Evolutionary conservation across 352 stramenopile genomes (phyloP).

Genomic region (Elongisporangium anandrum): DNA sequence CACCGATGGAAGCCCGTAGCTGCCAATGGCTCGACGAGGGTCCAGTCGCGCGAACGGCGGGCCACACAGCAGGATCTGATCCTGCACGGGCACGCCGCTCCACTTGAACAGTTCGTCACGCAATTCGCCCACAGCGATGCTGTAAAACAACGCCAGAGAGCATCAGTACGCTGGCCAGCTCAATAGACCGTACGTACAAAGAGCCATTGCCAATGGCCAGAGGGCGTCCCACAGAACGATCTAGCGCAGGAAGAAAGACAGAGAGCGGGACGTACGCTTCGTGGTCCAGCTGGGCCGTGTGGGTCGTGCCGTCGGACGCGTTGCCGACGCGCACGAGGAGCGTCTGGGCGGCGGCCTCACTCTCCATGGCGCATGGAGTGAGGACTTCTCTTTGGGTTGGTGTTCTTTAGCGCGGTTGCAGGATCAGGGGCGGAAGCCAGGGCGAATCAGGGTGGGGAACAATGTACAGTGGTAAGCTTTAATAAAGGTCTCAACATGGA

Average conservation of each 20-base stretch:
- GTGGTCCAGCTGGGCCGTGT: conserved; percentile 12
- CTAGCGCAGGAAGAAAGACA: not conserved
- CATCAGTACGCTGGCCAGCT: not conserved
- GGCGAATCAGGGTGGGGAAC: not conserved
- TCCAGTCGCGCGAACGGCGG: conserved; percentile 77
- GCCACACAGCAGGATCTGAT: conserved; percentile 80
- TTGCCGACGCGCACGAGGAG: conserved; percentile 17
- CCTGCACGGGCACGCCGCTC: conserved; percentile 52
- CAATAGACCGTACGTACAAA: too few species aligned
- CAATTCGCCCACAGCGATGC: conserved; percentile 63
- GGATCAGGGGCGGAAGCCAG: not conserved
- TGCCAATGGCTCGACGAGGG: conserved; percentile 55
- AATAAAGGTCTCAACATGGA: not conserved
- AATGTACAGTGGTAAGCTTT: not conserved
- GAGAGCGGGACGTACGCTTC: not conserved
- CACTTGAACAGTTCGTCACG: conserved; percentile 49
- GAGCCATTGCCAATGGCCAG: too few species aligned
- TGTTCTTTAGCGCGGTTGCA: not conserved
- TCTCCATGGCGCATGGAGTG: not conserved
- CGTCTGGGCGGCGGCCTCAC: not conserved
- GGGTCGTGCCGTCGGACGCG: conserved; percentile 18
- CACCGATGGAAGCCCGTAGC: conserved; percentile 62
- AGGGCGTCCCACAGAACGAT: not conserved
- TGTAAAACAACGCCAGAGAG: conserved; percentile 13
- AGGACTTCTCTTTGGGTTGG: not conserved